These are phyloP conservation scores for Geopyxis carbonaria DNA, from an alignment of 495 filamentous ascomycete genomes.

Conservation along the genomic window DNA sequence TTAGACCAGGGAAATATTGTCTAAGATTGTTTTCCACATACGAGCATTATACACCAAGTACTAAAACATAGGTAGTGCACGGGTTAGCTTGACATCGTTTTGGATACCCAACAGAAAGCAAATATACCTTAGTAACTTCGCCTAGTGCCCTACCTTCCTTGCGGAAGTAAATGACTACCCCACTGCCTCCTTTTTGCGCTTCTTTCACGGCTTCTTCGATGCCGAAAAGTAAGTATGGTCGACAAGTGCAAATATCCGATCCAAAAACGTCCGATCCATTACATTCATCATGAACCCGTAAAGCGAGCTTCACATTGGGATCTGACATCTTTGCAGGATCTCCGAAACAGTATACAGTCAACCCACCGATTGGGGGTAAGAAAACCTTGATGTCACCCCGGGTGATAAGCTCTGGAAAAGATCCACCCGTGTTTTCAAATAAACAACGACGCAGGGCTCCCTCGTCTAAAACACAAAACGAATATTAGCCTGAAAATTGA, in stretches of 20 bases:
- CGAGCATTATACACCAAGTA: slow-evolving; percentile 94
- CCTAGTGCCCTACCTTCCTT: slow-evolving; percentile 91
- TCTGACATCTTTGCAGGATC: slow-evolving; percentile 86
- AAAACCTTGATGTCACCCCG: slow-evolving; percentile 88
- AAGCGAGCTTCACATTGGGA: slow-evolving; percentile 61
- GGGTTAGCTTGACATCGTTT: slow-evolving; percentile 4
- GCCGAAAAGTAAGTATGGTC: slow-evolving; percentile 91
- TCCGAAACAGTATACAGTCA: slow-evolving; percentile 95
- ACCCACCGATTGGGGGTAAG: slow-evolving; percentile 83
- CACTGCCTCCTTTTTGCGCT: slow-evolving; percentile 83
- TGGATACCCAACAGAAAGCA: slow-evolving; percentile 1
- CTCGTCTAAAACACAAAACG: slow-evolving; percentile 43
- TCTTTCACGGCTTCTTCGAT: slow-evolving; percentile 94
- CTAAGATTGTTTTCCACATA: slow-evolving; percentile 25
- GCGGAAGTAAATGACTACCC: slow-evolving; percentile 97
- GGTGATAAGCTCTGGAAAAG: slow-evolving; percentile 35
- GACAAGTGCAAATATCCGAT: slow-evolving; percentile 94
- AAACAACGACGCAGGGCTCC: slow-evolving; percentile 65
- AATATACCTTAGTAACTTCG: slow-evolving; percentile 79
- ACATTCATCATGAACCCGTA: slow-evolving; percentile 93
- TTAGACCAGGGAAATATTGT: slow-evolving; percentile 16
- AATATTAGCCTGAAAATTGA: not conserved
- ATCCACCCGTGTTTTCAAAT: slow-evolving; percentile 86
- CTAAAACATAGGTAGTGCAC: slow-evolving; percentile 24
- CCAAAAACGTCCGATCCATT: slow-evolving; percentile 98